Evolutionary conservation across 225 moss, liverwort and hornwort genomes (phyloP).

Genomic region (Lunularia cruciata): DNA sequence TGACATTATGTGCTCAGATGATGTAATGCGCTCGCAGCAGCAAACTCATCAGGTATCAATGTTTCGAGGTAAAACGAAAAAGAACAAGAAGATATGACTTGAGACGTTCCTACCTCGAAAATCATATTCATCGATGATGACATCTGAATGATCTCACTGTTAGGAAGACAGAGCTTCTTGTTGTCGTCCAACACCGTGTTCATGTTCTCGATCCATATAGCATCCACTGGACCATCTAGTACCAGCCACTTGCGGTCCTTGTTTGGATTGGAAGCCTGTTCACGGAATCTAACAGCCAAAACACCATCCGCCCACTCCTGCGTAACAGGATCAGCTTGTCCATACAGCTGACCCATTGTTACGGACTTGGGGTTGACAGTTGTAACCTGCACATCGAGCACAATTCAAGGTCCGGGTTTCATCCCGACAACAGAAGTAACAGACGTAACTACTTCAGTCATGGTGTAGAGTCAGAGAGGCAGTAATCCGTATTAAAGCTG

Average conservation of each 20-base stretch:
- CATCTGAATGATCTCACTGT: constrained; percentile 91
- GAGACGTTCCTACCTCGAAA: constrained; percentile 66
- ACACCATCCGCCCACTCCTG: constrained; percentile 81
- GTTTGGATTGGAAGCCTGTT: constrained; percentile 70
- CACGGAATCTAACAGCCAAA: constrained; percentile 69
- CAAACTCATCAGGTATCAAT: too few species aligned
- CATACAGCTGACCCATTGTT: constrained; percentile 88
- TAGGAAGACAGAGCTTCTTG: constrained; percentile 86
- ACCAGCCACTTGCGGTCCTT: constrained; percentile 90
- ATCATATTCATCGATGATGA: constrained; percentile 89
- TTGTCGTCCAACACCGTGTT: constrained; percentile 88
- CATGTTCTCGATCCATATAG: constrained; percentile 98
- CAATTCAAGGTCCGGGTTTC: too few species aligned
- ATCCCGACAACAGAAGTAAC: too few species aligned
- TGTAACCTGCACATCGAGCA: constrained; percentile 46
- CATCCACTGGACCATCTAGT: constrained; percentile 87
- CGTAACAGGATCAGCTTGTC: constrained; percentile 63
- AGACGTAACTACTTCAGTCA: too few species aligned
- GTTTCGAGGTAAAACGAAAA: too few species aligned
- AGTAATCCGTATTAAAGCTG: too few species aligned
- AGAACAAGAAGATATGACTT: too few species aligned
- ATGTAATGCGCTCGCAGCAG: too few species aligned
- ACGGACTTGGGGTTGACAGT: constrained; percentile 80
- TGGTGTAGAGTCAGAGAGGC: too few species aligned
- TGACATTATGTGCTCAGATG: too few species aligned